Evolutionary conservation across 1,284 basidiomycete species (phyloP).

Genomic region (Irpex sp.): DNA sequence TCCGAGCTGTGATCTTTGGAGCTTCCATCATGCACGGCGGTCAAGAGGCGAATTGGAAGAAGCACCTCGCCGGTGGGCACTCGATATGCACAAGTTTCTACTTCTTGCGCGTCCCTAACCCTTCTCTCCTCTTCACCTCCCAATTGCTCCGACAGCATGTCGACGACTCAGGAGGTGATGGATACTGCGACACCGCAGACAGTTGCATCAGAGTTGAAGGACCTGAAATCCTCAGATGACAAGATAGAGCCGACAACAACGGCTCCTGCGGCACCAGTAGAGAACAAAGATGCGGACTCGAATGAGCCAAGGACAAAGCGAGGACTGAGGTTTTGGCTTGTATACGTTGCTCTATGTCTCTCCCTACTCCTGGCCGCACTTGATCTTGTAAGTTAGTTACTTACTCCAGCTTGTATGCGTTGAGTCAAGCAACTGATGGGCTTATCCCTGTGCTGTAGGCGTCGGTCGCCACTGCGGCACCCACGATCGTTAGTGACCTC

Average conservation of each 20-base stretch:
- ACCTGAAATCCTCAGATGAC: background rate
- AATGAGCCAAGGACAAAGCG: constrained; percentile 3
- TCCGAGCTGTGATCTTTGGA: background rate
- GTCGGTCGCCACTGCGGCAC: constrained; percentile 30
- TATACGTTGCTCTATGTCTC: constrained; percentile 15
- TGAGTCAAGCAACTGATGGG: background rate
- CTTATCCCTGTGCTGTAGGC: constrained; percentile 19
- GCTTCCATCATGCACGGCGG: background rate
- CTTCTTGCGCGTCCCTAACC: background rate
- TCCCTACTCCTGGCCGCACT: constrained; percentile 17
- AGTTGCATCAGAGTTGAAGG: background rate
- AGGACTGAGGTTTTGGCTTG: constrained; percentile 17
- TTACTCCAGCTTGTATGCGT: background rate
- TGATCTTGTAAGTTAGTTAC: constrained; percentile 12
- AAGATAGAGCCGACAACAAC: background rate
- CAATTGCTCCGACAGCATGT: background rate
- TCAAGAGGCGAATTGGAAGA: background rate
- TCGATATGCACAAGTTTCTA: background rate
- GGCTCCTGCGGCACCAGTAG: background rate
- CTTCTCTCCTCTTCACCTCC: background rate
- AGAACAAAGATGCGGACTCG: background rate
- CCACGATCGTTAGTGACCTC: constrained; percentile 30
- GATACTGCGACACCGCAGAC: background rate
- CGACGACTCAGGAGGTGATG: background rate
- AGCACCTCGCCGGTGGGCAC: background rate